These are phyloP conservation scores for Nakazawaea peltata DNA, from an alignment of 805 yeast species.

Conservation along the genomic window DNA sequence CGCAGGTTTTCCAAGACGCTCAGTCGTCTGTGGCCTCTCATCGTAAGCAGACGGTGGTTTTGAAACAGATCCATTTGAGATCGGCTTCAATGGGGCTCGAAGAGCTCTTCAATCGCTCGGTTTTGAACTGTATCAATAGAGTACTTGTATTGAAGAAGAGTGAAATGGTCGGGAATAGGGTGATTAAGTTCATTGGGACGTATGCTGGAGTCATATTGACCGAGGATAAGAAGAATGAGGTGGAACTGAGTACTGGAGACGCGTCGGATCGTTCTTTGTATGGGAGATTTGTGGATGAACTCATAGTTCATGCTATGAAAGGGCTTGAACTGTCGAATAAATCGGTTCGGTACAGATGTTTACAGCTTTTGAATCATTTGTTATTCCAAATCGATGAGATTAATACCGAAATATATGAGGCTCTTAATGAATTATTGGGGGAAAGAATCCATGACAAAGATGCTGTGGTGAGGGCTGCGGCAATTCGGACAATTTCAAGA, in stretches of 20 bases:
- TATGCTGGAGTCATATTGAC: conserved; percentile 44
- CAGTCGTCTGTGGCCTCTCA: conserved; percentile 72
- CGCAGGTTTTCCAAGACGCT: conserved; percentile 72
- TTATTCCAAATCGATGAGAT: conserved; percentile 70
- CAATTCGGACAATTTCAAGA: conserved; percentile 69
- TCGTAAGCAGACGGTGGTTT: conserved; percentile 57
- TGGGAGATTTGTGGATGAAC: conserved; percentile 46
- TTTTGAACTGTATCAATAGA: conserved; percentile 56
- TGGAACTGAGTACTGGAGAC: too few relatives aligned
- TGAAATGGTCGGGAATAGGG: conserved; percentile 66
- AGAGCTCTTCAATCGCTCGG: conserved; percentile 50
- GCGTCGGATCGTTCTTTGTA: conserved; percentile 23
- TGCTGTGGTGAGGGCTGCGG: conserved; percentile 71
- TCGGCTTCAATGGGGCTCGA: conserved; percentile 45
- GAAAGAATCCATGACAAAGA: conserved; percentile 71
- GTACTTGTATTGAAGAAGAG: conserved; percentile 61
- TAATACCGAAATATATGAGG: conserved; percentile 61
- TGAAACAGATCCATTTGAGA: conserved; percentile 50
- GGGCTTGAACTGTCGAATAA: conserved; percentile 75
- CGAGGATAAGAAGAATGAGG: conserved; percentile 25
- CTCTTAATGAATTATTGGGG: conserved; percentile 50
- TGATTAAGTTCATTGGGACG: conserved; percentile 58
- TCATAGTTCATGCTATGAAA: conserved; percentile 60
- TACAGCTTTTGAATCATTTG: conserved; percentile 64
- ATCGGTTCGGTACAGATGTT: conserved; percentile 71